Conservation (phyloP, 2,329 filamentous ascomycete species). For the Penicillium expansum region DNA sequence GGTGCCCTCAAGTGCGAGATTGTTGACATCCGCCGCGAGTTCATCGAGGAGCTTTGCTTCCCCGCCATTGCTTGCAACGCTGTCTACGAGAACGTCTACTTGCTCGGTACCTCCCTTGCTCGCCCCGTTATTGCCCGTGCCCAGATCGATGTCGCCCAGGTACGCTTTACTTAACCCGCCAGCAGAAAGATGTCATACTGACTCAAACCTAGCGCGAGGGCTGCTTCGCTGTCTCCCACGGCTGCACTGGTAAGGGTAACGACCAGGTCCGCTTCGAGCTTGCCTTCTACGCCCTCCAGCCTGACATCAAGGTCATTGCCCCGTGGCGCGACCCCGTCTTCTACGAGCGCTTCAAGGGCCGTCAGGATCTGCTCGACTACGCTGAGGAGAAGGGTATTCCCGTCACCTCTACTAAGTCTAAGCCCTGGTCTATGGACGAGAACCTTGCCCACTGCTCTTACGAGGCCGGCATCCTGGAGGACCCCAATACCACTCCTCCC, state of each 20-base stretch:
- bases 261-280: constrained; percentile 52
- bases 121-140: constrained; percentile 50
- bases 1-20: constrained; percentile 65
- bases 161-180: constrained; percentile 4
- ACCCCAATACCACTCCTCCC: constrained; percentile 62
- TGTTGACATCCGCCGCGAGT: constrained; percentile 66
- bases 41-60: constrained; percentile 78
- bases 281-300: constrained; percentile 50
- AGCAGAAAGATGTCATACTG: neutral
- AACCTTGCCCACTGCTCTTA: constrained; percentile 66
- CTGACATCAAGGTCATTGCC: constrained; percentile 49
- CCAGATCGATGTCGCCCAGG: constrained; percentile 38
- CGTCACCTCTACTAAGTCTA: constrained; percentile 48
- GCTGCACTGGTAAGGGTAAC: constrained; percentile 50
- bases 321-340: constrained; percentile 51
- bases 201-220: constrained; percentile 37
- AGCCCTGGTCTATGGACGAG: constrained; percentile 53
- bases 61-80: constrained; percentile 64
- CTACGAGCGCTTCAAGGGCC: constrained; percentile 49
- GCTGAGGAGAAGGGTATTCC: constrained; percentile 48
- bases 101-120: constrained; percentile 51
- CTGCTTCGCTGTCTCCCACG: constrained; percentile 46
- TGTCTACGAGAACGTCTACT: constrained; percentile 66
- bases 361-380: constrained; percentile 51
- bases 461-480: constrained; percentile 64